A percentile compares a stretch with the other conserved stretches of the same genome.
phyloP scores from a whole-genome alignment of 2,329 filamentous ascomycete genomes.

The Phialemoniopsis sp. region DNA sequence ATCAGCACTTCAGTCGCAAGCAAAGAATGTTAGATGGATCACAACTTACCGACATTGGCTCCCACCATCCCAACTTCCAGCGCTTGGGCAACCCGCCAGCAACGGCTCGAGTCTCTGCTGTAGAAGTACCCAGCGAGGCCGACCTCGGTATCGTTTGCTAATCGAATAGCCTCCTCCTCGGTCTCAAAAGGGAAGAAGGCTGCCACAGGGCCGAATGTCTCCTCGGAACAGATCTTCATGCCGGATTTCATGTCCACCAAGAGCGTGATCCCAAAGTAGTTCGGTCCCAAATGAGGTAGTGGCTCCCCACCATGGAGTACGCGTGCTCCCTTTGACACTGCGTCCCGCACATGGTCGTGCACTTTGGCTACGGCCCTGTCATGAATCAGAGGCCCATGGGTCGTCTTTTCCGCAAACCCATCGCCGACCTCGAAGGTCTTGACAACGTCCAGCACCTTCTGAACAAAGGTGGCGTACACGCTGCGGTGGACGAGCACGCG shows the following conservation, averaged over 20 bases:
- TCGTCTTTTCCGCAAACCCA: conserved; percentile 48
- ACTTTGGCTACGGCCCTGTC: conserved; percentile 51
- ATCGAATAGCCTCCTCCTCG: conserved; percentile 29
- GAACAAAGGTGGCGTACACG: conserved; percentile 55
- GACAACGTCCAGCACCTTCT: too few relatives aligned
- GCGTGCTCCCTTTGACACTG: conserved; percentile 56
- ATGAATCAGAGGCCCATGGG: conserved; percentile 56
- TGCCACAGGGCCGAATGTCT: conserved; percentile 25
- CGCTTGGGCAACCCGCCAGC: conserved; percentile 41
- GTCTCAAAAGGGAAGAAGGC: conserved; percentile 23
- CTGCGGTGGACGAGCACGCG: conserved; percentile 57
- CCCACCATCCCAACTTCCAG: conserved; percentile 66
- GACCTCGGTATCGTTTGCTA: conserved; percentile 33
- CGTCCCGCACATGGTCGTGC: conserved; percentile 57
- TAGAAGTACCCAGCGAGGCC: conserved; percentile 31
- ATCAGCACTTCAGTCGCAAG: too few relatives aligned
- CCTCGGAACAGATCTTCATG: conserved; percentile 22
- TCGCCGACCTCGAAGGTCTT: conserved; percentile 57
- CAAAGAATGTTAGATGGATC: too few relatives aligned
- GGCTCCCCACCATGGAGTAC: conserved; percentile 54
- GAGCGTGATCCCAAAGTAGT: conserved; percentile 72
- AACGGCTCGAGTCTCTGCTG: conserved; percentile 25
- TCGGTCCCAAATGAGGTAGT: conserved; percentile 56
- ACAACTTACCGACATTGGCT: conserved; percentile 45
- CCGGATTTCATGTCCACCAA: conserved; percentile 46